Evolutionary conservation across 148 eudicot species (phyloP).

Genomic region (Dianthus caryophyllus): DNA sequence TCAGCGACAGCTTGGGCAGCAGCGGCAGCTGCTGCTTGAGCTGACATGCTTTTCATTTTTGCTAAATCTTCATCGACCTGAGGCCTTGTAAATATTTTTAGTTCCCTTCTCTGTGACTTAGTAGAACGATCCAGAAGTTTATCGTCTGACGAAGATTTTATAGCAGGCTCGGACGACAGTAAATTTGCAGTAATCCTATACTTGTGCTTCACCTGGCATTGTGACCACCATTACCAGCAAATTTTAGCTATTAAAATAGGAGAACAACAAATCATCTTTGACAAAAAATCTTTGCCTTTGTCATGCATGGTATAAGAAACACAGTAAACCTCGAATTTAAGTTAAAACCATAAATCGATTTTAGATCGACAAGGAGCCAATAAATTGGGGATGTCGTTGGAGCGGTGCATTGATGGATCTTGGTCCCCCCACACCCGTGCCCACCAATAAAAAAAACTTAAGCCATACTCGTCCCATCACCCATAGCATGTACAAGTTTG

Average conservation of each 20-base stretch:
- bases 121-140: conserved; percentile 30
- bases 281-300: background rate
- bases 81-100: conserved; percentile 44
- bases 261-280: background rate
- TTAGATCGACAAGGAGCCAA: background rate
- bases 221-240: background rate
- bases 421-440: too few species aligned
- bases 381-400: too few species aligned
- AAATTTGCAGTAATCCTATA: conserved; percentile 52
- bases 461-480: too few species aligned
- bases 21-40: conserved; percentile 66
- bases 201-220: conserved; percentile 65
- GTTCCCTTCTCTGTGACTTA: conserved; percentile 33
- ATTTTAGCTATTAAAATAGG: background rate
- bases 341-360: background rate
- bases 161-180: conserved; percentile 24
- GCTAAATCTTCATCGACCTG: conserved; percentile 64
- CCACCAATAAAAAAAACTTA: too few species aligned
- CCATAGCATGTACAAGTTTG: too few species aligned
- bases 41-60: conserved; percentile 67
- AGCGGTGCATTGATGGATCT: too few species aligned
- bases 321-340: background rate
- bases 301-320: background rate
- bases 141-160: conserved; percentile 30
- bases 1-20: conserved; percentile 87